Evolutionary conservation across 768 basidiomycete species (phyloP), one percentile per base, ranked within the genome.

Genomic region (Coprinopsis cinerea): DNA sequence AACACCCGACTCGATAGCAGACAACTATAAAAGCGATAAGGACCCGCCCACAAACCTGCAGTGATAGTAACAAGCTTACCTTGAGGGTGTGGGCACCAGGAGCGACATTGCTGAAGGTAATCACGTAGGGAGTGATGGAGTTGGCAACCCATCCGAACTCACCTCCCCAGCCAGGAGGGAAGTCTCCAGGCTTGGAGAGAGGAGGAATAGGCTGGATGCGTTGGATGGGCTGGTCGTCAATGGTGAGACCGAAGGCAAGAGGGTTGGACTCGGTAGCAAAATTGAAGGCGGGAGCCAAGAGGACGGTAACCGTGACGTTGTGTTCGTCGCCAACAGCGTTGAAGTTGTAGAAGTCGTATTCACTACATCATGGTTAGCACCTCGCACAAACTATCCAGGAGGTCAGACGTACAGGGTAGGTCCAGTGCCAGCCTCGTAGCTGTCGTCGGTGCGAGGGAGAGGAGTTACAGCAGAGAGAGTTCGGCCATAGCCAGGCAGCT

Each of bases 311-410:
- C 9, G 70, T 75, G 20, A 78, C 57, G 51, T 77, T 82, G 14
- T 72, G 72, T 37, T 56, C 59, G 24, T 61, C 58, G 39, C 58
- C 49, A 17, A 72, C 58, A 22, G 73, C 74, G 64, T 79, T 74
- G 71, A 83, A 82, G 49, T 67, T 77, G 64, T 67, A 78, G 61
- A 85, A 82, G 61, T 82, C 80, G 61, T 86, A 87, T 61, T 81
- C 77, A 45, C 79, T 81, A 54, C 34, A 43, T 13, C 17, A 30
- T 15, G 11, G 15, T 48, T 28, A 47, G 32, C 24, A 18, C 14
- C 10, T 44, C 32, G n/a, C 6, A 9, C 28, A 10, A 32, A 24
- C 11, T 15, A 14, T 23, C 11, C 14, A 32, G 18, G 25, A 25
- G 32, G 41, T 25, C 20, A 24, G 3, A 60, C 77, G 53, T 53